Evolutionary conservation across 2,329 filamentous ascomycete genomes (phyloP).

Genomic region (Colletotrichum cuscutae): DNA sequence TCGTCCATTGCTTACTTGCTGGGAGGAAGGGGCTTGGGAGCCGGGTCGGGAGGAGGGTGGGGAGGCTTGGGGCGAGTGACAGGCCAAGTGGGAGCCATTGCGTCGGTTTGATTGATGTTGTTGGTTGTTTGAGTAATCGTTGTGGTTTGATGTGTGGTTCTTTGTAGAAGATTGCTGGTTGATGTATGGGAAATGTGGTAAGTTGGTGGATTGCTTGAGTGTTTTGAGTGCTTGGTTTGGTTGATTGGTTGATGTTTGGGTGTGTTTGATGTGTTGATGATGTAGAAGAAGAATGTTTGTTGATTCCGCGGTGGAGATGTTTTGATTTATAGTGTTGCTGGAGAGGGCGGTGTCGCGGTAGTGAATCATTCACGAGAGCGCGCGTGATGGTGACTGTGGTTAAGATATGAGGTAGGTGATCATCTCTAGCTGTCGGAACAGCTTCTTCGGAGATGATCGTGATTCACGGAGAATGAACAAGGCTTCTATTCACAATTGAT

Average conservation of each 20-base stretch:
- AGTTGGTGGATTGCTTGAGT: background rate
- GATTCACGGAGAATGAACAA: too few species aligned
- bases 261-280: background rate
- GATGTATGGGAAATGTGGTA: too few species aligned
- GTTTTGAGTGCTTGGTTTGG: background rate
- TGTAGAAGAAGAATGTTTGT: background rate
- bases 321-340: background rate
- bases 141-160: background rate
- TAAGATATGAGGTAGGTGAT: background rate
- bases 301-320: background rate
- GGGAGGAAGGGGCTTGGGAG: background rate
- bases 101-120: background rate
- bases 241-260: background rate
- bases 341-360: background rate
- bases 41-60: background rate
- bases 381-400: background rate
- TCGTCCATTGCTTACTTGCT: background rate
- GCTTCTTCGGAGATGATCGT: background rate
- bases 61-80: background rate
- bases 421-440: background rate
- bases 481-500: background rate
- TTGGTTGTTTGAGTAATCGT: background rate
- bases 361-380: background rate
- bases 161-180: too few species aligned
- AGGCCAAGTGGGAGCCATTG: background rate